phyloP scores from a whole-genome alignment of 805 yeast genomes.

The Starmera quercuum region DNA sequence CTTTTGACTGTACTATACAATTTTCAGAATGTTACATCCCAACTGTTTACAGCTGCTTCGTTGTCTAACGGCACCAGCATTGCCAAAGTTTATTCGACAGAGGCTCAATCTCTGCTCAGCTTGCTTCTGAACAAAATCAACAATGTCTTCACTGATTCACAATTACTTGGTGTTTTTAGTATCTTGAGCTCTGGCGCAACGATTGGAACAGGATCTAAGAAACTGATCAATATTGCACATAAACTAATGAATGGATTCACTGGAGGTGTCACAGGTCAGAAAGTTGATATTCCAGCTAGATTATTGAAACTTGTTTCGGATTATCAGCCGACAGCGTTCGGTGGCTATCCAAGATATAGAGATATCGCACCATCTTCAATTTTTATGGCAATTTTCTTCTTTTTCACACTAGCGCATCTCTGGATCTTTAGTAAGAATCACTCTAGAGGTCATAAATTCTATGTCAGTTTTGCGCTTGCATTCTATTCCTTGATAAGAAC shows the following conservation, averaged over 20 bases:
- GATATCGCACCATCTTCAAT: slow-evolving; percentile 59
- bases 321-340: slow-evolving; percentile 49
- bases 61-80: slow-evolving; percentile 3
- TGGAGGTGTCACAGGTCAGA: slow-evolving; percentile 6
- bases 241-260: slow-evolving; percentile 13
- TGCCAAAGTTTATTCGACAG: slow-evolving; percentile 2
- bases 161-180: slow-evolving; percentile 16
- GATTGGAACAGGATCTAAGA: slow-evolving; percentile 19
- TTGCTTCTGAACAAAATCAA: slow-evolving; percentile 11
- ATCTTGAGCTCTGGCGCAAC: slow-evolving; percentile 19
- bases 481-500: slow-evolving; percentile 47
- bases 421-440: slow-evolving; percentile 39
- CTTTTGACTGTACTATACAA: slow-evolving; percentile 8
- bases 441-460: slow-evolving; percentile 53
- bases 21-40: slow-evolving; percentile 16
- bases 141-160: slow-evolving; percentile 14
- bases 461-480: slow-evolving; percentile 42
- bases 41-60: slow-evolving; percentile 11
- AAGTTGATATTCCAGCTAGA: slow-evolving; percentile 10
- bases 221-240: slow-evolving; percentile 11
- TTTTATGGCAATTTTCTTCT: slow-evolving; percentile 44
- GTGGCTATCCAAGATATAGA: slow-evolving; percentile 44
- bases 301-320: slow-evolving; percentile 10
- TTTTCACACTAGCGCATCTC: slow-evolving; percentile 38
- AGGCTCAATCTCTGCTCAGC: slow-evolving; percentile 11